Conservation (phyloP, 345 rosid species). For the Murraya koenigii region DNA sequence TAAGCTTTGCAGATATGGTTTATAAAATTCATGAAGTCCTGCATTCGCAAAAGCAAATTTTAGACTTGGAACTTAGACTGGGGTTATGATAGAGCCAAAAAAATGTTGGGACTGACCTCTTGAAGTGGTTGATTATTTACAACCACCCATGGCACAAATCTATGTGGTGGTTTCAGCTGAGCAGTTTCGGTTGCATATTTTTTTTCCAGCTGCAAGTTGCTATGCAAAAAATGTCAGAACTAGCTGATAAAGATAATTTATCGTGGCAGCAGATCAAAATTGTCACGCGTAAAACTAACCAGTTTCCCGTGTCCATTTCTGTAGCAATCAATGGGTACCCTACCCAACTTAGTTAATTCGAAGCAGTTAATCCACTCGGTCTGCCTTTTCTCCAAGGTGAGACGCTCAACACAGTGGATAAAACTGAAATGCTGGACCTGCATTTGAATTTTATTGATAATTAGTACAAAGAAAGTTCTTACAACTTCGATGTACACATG, state of each 20-base stretch:
- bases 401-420: conserved; percentile 48
- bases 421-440: conserved; percentile 55
- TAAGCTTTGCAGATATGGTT: conserved; percentile 60
- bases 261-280: background rate
- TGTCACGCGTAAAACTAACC: conserved; percentile 29
- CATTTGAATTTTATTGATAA: conserved; percentile 5
- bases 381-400: conserved; percentile 38
- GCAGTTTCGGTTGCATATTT: conserved; percentile 50
- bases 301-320: conserved; percentile 43
- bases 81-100: background rate
- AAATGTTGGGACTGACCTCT: conserved; percentile 33
- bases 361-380: conserved; percentile 53
- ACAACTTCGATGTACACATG: background rate
- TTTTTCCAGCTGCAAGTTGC: conserved; percentile 42
- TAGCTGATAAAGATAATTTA: background rate
- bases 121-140: conserved; percentile 55
- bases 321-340: conserved; percentile 48
- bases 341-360: conserved; percentile 36
- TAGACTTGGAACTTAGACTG: background rate
- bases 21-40: conserved; percentile 52
- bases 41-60: conserved; percentile 13
- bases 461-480: background rate
- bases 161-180: conserved; percentile 52
- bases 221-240: background rate
- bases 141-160: conserved; percentile 69